Conservation (phyloP, 768 basidiomycete species). For the Mrakia gelida region DNA sequence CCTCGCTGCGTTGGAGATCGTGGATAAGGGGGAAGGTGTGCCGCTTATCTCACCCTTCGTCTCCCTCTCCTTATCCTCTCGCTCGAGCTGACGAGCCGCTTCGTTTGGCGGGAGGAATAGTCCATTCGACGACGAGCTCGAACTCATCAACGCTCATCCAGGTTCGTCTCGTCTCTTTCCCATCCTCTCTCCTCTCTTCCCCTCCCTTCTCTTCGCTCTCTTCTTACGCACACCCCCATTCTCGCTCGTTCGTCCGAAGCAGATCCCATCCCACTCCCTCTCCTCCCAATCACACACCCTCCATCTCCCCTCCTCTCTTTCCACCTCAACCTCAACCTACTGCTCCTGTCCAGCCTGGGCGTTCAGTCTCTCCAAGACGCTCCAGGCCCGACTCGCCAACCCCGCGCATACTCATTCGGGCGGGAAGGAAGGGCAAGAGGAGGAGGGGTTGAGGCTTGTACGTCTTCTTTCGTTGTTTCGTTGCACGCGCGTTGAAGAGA, state of each 20-base stretch:
- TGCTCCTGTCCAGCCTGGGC: constrained; percentile 22
- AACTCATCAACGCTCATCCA: background rate
- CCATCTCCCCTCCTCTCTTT: background rate
- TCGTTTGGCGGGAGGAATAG: too few species aligned
- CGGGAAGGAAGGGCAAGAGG: background rate
- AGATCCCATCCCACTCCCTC: background rate
- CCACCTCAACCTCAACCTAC: background rate
- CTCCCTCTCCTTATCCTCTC: background rate
- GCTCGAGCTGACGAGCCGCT: too few species aligned
- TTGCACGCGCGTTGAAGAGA: background rate
- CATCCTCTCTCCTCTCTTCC: background rate
- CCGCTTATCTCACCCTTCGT: background rate
- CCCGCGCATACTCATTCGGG: too few species aligned
- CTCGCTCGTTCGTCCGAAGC: too few species aligned
- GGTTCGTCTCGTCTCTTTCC: background rate
- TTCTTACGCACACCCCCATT: background rate
- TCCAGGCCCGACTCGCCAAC: too few species aligned
- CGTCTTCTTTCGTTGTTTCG: too few species aligned
- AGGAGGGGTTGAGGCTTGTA: too few species aligned
- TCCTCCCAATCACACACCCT: background rate
- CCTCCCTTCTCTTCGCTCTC: background rate
- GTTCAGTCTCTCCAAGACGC: background rate
- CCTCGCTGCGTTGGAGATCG: constrained; percentile 19
- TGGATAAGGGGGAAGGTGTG: constrained; percentile 16
- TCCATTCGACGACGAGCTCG: background rate